Base-by-base conservation (phyloP, 1,139 yeast species). In the Hemisphaericaspora lyxosophila region DNA sequence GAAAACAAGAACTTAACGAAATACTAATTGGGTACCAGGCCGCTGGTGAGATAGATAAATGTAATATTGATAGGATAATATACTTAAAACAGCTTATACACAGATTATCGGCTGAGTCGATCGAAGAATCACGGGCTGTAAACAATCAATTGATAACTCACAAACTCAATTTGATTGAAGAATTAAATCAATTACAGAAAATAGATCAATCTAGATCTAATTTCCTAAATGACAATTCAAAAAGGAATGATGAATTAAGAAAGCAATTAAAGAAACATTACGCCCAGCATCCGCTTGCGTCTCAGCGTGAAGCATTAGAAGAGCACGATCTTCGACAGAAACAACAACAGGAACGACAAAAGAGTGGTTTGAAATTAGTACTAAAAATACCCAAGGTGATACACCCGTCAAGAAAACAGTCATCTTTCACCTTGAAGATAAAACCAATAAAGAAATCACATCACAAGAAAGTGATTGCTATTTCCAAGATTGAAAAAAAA, bases 261-360 rank as follows among this genome's bases (percentile, higher is more conserved):
- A 49, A 55, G 20, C 64, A 67, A 44, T 54, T 71, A 24, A 57
- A 51, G 26, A 45, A 54, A 5, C 75, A 71, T 45, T 71, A 71
- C 43, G 48, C 49, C 11, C 52, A 56, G 25, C 45, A 65, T 35
- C 76, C 76, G 1, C 54, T 71, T 29, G 47, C 49, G 1, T 69
- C 75, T 2, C 75, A 68, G 41, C 50, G 50, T 19, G 75, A 70
- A 40, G 75, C 75, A 2, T 51, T 67, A 23, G 50, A 59, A 31
- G 71, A 65, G 40, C 65, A 60, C 39, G 54, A 56, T 72, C 73
- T 2, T 49, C 63, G 30, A 46, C 57, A 34, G 67, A 59, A 12
- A 34, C 44, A 32, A 35, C 40, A 15, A 27, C 39, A 27, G 41
- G 40, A 47, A 40, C 42, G 24, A 36, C 42, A 28, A 35, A 46